A percentile compares a stretch with the other conserved stretches of the same genome.
Conservation (phyloP, 2,329 filamentous ascomycete genomes). For the Calonectria montana region DNA sequence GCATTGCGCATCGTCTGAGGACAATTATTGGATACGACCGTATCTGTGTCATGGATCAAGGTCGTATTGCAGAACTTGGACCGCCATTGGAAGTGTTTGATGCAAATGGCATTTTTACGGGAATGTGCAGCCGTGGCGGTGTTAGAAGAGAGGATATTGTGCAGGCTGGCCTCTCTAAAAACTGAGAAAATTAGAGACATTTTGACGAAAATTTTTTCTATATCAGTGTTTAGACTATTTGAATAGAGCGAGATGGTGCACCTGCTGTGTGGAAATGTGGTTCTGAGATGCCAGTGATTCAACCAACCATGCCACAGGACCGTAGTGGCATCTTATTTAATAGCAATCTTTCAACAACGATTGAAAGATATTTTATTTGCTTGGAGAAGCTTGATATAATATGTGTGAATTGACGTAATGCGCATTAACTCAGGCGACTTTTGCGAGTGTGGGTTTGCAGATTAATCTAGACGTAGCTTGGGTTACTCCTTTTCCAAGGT, state of each 20-base stretch:
- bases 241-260: background rate
- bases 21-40: constrained; percentile 95
- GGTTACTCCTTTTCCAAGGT: too few species aligned
- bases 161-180: background rate
- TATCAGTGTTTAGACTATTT: background rate
- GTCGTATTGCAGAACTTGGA: background rate
- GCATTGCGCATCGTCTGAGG: constrained; percentile 90
- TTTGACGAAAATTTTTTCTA: background rate
- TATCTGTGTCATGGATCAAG: constrained; percentile 59
- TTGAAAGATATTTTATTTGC: too few species aligned
- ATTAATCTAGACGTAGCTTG: too few species aligned
- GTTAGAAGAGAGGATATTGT: constrained; percentile 6
- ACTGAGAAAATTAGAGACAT: background rate
- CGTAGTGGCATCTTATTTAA: too few species aligned
- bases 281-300: too few species aligned
- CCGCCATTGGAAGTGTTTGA: constrained; percentile 2
- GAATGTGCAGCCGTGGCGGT: constrained; percentile 4
- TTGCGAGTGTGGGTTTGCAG: too few species aligned
- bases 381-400: too few species aligned
- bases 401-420: too few species aligned
- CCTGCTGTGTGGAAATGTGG: too few species aligned
- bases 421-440: too few species aligned
- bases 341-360: too few species aligned
- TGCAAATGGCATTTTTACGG: background rate
- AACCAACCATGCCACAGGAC: too few species aligned